phyloP scores from a whole-genome alignment of 805 yeast species.

The Suhomyces sp. region DNA sequence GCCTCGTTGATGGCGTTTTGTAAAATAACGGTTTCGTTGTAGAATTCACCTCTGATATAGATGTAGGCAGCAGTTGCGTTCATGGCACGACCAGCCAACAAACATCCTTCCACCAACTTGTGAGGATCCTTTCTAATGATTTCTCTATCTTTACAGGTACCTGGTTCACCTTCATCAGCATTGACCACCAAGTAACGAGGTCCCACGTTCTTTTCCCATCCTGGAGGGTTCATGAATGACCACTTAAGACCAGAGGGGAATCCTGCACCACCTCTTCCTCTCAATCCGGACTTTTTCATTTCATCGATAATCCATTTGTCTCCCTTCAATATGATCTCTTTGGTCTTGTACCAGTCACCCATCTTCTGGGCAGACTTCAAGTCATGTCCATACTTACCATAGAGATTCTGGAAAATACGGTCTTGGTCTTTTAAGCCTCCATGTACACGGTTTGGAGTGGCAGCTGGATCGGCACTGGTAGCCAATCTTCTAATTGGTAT shows the following conservation, averaged over 20 bases:
- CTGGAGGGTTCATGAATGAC: slow-evolving; percentile 95
- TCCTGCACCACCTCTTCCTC: slow-evolving; percentile 95
- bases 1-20: slow-evolving; percentile 88
- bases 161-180: slow-evolving; percentile 95
- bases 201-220: slow-evolving; percentile 89
- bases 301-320: slow-evolving; percentile 89
- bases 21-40: slow-evolving; percentile 69
- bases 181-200: slow-evolving; percentile 86
- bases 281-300: slow-evolving; percentile 76
- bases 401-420: slow-evolving; percentile 82
- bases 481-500: slow-evolving; percentile 37
- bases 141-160: slow-evolving; percentile 90
- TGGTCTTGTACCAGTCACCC: slow-evolving; percentile 93
- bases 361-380: slow-evolving; percentile 68
- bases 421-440: slow-evolving; percentile 83
- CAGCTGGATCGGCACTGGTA: slow-evolving; percentile 46
- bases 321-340: slow-evolving; percentile 78
- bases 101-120: slow-evolving; percentile 88
- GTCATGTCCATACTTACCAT: slow-evolving; percentile 72
- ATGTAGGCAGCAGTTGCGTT: slow-evolving; percentile 91
- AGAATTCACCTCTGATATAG: slow-evolving; percentile 88
- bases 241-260: slow-evolving; percentile 89
- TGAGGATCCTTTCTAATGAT: slow-evolving; percentile 90
- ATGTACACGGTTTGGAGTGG: slow-evolving; percentile 50
- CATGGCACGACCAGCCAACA: slow-evolving; percentile 87